Evolutionary conservation across 306 rosid species (phyloP).

Genomic region (Glycine tomentella): DNA sequence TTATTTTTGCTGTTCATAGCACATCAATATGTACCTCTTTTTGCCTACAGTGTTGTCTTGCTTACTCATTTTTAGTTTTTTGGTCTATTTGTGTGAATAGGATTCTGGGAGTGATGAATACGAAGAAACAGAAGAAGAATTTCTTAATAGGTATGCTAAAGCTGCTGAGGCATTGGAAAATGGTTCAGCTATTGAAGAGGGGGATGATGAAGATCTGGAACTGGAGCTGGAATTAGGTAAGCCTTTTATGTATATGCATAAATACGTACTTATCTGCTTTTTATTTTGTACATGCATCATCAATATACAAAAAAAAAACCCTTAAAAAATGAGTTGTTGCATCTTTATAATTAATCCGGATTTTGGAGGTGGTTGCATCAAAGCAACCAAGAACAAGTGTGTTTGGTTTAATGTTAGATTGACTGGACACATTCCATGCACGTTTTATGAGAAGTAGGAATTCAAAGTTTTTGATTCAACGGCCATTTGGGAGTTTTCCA

Average conservation of each 20-base stretch:
- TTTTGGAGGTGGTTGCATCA: conserved; percentile 10
- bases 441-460: too few species aligned
- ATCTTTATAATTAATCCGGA: background rate
- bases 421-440: too few species aligned
- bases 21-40: background rate
- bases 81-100: conserved; percentile 49
- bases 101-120: conserved; percentile 82
- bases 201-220: conserved; percentile 74
- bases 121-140: conserved; percentile 87
- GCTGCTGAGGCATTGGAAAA: conserved; percentile 80
- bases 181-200: conserved; percentile 78
- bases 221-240: conserved; percentile 73
- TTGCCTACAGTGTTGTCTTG: conserved; percentile 21
- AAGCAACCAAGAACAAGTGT: background rate
- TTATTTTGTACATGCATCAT: conserved; percentile 21
- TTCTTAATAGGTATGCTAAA: conserved; percentile 85
- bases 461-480: too few species aligned
- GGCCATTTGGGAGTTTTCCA: too few species aligned
- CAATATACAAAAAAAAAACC: background rate
- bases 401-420: too few species aligned
- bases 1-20: conserved; percentile 4
- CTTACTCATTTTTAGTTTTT: conserved; percentile 9
- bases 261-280: conserved; percentile 17
- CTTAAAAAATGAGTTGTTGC: background rate
- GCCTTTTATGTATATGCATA: conserved; percentile 33